Base-by-base conservation (phyloP, 371 early-diverging fungal genomes). In the Lichtheimia ornata region DNA sequence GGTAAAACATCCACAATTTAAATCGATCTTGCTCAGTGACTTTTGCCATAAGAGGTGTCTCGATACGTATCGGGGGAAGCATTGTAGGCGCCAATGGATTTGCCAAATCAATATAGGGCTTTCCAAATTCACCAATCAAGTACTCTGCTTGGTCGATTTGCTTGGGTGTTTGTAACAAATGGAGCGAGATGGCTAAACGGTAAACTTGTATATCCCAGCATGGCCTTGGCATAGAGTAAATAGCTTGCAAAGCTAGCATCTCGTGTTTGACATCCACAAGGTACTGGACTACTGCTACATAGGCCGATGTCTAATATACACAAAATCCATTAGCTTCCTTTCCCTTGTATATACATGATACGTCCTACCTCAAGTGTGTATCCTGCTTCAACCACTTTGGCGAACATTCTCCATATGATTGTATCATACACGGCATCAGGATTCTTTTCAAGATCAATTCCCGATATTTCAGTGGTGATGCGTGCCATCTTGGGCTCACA, bases 331-430 rank as follows among this genome's bases (percentile, higher is more conserved):
- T 42, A 50, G 52, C 42, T 15, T 5, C 41, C 30, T 40, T 42
- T 1, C 17, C 1, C 50, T 15, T 35, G 5, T 4, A 15, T 15
- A 22, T 14, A 55, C 5, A 55, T 13, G n/a, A 9, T 25, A 4
- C 14, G n/a, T n/a, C n/a, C 58, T 69, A 72, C 76, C 69, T 74
- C 64, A 35, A 78, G 45, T 13, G 55, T 64, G 58, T 73, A 73
- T 4, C 79, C 79, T 42, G 75, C 59, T n/a, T 75, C 73, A 4
- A 78, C 59, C 7, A 78, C 73, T 58, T 73, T 73, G 22, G 73
- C 66, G 62, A 74, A 73, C 28, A 78, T 50, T 3, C 64, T 62
- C 75, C 75, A 78, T 12, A 78, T 53, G 13, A 78, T 49, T 7
- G 63, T 67, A 15, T 71, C 35, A 4, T 66, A 42, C n/a, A 78